Evolutionary conservation across 371 early-diverging fungal genomes (phyloP).

Genomic region (Nematocida sp.): DNA sequence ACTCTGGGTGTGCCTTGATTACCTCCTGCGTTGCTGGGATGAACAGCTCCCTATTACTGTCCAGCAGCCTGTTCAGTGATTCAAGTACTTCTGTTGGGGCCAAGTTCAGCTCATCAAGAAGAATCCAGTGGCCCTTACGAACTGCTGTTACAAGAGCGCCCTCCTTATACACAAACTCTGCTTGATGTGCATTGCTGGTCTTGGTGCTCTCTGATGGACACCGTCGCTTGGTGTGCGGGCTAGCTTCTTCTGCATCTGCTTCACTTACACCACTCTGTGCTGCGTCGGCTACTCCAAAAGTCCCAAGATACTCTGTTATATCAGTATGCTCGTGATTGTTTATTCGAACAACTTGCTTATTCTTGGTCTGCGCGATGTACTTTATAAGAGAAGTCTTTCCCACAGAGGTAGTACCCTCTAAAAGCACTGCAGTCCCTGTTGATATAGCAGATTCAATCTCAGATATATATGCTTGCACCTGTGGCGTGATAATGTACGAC

Average conservation of each 20-base stretch:
- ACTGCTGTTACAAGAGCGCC: slow-evolving; percentile 91
- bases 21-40: slow-evolving; percentile 91
- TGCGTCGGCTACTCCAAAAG: slow-evolving; percentile 73
- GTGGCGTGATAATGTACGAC: slow-evolving; percentile 80
- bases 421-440: slow-evolving; percentile 77
- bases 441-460: slow-evolving; percentile 85
- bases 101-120: slow-evolving; percentile 97
- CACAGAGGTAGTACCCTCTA: slow-evolving; percentile 97
- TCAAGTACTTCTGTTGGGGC: slow-evolving; percentile 98
- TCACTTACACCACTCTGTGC: not conserved
- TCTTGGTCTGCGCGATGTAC: slow-evolving; percentile 84
- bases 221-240: slow-evolving; percentile 65
- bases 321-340: slow-evolving; percentile 99
- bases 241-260: not conserved
- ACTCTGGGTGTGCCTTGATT: slow-evolving; percentile 87
- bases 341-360: slow-evolving; percentile 90
- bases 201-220: slow-evolving; percentile 73
- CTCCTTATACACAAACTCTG: slow-evolving; percentile 86
- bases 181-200: slow-evolving; percentile 73
- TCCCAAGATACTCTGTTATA: slow-evolving; percentile 92
- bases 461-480: slow-evolving; percentile 78
- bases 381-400: slow-evolving; percentile 98
- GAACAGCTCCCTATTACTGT: slow-evolving; percentile 93
- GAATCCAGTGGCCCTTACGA: slow-evolving; percentile 93
- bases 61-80: slow-evolving; percentile 92